phyloP scores from a whole-genome alignment of 352 stramenopile species.

The Thraustochytrium striatum region DNA sequence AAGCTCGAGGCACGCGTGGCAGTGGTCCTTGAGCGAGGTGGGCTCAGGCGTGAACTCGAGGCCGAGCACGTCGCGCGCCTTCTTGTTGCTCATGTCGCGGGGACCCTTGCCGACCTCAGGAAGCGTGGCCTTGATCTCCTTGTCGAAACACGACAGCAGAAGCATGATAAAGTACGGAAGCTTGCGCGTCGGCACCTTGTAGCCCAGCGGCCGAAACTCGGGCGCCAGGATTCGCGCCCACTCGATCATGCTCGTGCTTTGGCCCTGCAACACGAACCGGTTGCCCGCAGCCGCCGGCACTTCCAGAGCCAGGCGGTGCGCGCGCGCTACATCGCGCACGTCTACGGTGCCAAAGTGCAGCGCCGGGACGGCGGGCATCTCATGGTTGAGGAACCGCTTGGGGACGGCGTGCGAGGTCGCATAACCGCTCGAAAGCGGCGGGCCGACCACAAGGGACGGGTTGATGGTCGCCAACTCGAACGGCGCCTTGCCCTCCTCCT shows the following conservation, averaged over 20 bases:
- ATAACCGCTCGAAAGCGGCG: constrained; percentile 18
- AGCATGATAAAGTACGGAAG: constrained; percentile 3
- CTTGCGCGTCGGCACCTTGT: constrained; percentile 21
- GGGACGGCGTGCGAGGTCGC: constrained; percentile 35
- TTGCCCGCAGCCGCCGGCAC: constrained; percentile 1
- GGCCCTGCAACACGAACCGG: neutral
- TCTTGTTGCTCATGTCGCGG: neutral
- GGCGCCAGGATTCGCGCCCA: neutral
- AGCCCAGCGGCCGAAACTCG: constrained; percentile 10
- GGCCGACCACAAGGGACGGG: constrained; percentile 54
- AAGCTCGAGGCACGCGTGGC: too few relatives aligned
- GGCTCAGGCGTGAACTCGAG: neutral
- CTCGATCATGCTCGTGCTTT: neutral
- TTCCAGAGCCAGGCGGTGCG: constrained; percentile 54
- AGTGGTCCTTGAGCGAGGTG: neutral
- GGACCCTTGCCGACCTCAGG: neutral
- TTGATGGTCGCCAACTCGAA: constrained; percentile 56
- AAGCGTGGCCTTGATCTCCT: neutral
- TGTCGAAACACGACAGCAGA: constrained; percentile 8
- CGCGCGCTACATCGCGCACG: constrained; percentile 55
- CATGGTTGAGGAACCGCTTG: constrained; percentile 47
- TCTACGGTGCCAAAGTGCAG: constrained; percentile 50
- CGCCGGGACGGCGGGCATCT: constrained; percentile 49
- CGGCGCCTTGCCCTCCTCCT: constrained; percentile 9
- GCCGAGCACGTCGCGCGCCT: neutral